Percentiles rank a stretch among this genome's conserved stretches.
These are phyloP conservation scores for Citrus maxima DNA, from an alignment of 345 rosid species.

Conservation along the genomic window DNA sequence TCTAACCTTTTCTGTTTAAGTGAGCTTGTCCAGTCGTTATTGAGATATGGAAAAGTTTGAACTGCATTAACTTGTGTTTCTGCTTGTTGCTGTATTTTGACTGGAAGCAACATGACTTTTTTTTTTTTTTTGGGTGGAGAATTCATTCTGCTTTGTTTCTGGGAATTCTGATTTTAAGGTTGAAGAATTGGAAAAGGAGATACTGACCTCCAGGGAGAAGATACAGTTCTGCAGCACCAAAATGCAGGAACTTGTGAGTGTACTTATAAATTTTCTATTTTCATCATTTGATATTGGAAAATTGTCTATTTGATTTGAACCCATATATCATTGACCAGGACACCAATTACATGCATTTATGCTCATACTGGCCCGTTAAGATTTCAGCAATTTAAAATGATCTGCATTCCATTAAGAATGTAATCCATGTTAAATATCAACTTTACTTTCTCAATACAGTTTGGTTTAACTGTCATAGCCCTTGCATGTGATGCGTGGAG, in stretches of 20 bases:
- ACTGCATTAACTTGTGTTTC: constrained; percentile 3
- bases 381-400: background rate
- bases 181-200: constrained; percentile 87
- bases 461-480: background rate
- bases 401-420: background rate
- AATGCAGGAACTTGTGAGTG: constrained; percentile 98
- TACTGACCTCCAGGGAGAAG: constrained; percentile 72
- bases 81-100: constrained; percentile 1
- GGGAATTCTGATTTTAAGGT: constrained; percentile 54
- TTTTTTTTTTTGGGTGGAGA: background rate
- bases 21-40: background rate
- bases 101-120: background rate
- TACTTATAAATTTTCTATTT: background rate
- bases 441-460: background rate
- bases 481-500: background rate
- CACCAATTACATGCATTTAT: background rate
- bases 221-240: constrained; percentile 75
- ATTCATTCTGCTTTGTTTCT: background rate
- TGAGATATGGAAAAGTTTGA: background rate
- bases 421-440: background rate
- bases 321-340: background rate
- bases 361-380: background rate
- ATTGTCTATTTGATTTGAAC: background rate
- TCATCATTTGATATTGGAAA: background rate
- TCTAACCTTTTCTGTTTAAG: background rate